Evolutionary conservation across 2,329 filamentous ascomycete species (phyloP), one percentile per base, ranked within the genome.

Genomic region (Ascochyta viciae-villosae): DNA sequence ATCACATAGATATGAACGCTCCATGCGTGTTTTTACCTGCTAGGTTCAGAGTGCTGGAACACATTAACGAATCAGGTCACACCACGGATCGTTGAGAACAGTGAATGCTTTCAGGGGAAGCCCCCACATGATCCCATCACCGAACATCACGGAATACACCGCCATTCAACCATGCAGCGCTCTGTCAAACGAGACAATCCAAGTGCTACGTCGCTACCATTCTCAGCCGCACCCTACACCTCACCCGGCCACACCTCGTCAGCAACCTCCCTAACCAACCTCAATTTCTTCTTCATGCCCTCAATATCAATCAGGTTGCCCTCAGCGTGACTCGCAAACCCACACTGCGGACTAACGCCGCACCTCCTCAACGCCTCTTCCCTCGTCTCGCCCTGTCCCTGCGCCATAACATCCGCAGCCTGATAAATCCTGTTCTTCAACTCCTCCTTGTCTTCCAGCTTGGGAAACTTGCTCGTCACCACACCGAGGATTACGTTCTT

Each of bases 281-380:
- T 78, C 67, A 92, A 76, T 78, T 92, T 92, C 72, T 81, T 84
- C 76, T 84, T 85, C 86, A 91, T 87, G 50, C 89, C 88, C 34
- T 89, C 83, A 54, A 84, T 77, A 41, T 81, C 83, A 54, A 92
- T 81, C 15, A 86, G 82, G 68, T 92, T 91, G 0, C 89, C 89
- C 64, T 82, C 85, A 64, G 87, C 85, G 71, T 92, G 89, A 34
- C 86, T 90, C 38, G 88, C 89, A 75, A 71, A 71, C 12, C 67
- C 67, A 54, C 67, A 71, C 59, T 71, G 67, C 37, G 64, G 67
- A 40, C 64, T 66, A 8, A 71, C 63, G 10, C 68, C 68, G 34
- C 91, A 76, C 61, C 87, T 83, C 76, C 87, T 83, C 31, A 92
- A 78, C 0, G 88, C 88, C 73, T 90, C 83, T 70, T 89, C 83